phyloP scores from a whole-genome alignment of 176 grass and related monocot genomes.

The Raddia guianensis region DNA sequence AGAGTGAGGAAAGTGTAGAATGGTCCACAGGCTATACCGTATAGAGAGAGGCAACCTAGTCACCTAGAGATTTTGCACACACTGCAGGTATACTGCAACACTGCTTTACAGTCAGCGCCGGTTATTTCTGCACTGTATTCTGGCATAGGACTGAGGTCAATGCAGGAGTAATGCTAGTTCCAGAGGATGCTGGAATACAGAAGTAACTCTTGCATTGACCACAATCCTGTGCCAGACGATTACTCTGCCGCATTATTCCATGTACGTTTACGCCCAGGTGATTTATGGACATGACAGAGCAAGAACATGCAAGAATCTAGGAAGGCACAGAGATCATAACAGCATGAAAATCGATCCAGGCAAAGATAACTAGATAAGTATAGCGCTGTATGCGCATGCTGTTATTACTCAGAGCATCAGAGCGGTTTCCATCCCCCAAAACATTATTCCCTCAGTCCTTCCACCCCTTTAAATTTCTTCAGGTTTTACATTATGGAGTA shows the following conservation, averaged over 20 bases:
- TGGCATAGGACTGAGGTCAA: constrained; percentile 3
- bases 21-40: background rate
- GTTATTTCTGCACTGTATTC: constrained; percentile 1
- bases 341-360: background rate
- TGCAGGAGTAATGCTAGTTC: background rate
- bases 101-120: constrained; percentile 4
- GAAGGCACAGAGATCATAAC: background rate
- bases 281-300: background rate
- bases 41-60: background rate
- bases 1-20: background rate
- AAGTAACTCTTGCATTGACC: background rate
- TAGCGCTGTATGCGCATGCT: background rate
- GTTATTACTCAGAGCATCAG: too few species aligned
- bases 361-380: background rate
- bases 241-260: background rate
- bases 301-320: background rate
- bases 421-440: too few species aligned
- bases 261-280: background rate
- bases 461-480: too few species aligned
- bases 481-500: too few species aligned
- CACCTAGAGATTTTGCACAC: background rate
- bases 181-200: background rate
- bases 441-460: too few species aligned
- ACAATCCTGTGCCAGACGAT: background rate
- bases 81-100: background rate